phyloP scores from a whole-genome alignment of 108 stramenopile genomes.

The Nitzschia inconspicua region DNA sequence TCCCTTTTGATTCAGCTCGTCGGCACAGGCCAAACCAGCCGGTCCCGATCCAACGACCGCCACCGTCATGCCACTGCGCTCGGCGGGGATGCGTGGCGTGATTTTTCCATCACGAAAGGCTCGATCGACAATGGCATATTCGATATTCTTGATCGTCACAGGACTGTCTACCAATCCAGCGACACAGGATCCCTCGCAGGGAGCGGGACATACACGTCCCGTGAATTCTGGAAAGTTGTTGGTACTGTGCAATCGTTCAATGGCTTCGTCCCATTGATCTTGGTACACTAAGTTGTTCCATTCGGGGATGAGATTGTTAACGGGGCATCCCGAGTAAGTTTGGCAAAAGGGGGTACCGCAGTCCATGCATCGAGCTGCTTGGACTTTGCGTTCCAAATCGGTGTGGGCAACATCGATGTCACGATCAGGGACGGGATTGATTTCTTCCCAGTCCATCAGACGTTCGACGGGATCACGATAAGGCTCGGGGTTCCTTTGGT shows the following conservation, averaged over 20 bases:
- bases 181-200: constrained; percentile 96
- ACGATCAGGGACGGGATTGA: constrained; percentile 70
- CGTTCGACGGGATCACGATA: constrained; percentile 91
- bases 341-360: constrained; percentile 98
- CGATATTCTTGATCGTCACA: constrained; percentile 97
- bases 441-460: constrained; percentile 93
- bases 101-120: constrained; percentile 95
- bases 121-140: constrained; percentile 94
- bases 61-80: constrained; percentile 92
- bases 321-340: constrained; percentile 96
- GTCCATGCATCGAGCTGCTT: constrained; percentile 96
- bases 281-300: constrained; percentile 98
- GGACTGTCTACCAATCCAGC: constrained; percentile 93
- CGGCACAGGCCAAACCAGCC: constrained; percentile 89
- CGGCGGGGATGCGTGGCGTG: constrained; percentile 83
- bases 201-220: constrained; percentile 96
- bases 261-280: constrained; percentile 92
- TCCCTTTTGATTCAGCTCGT: constrained; percentile 95
- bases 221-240: constrained; percentile 99
- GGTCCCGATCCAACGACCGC: constrained; percentile 95
- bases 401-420: constrained; percentile 81
- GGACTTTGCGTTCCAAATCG: constrained; percentile 87
- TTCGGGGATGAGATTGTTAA: constrained; percentile 97
- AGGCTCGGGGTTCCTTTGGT: constrained; percentile 95
- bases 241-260: constrained; percentile 91